These are phyloP conservation scores for Alternaria sp. DNA, from an alignment of 2,329 filamentous ascomycete species.

Conservation along the genomic window DNA sequence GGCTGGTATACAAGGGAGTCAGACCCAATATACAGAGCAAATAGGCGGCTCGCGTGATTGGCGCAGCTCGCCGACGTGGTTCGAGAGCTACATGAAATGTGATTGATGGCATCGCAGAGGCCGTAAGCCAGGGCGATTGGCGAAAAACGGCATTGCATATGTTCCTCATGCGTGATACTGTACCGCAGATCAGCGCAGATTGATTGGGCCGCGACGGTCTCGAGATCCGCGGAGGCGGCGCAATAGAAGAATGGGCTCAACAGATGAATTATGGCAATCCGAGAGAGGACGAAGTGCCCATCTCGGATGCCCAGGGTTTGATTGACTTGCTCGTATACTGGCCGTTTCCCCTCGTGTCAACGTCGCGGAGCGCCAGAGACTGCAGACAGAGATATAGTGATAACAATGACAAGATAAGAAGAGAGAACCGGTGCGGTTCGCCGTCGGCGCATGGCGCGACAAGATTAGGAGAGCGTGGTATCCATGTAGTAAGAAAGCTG, in stretches of 20 bases:
- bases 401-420: slow-evolving; percentile 29
- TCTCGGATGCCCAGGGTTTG: slow-evolving; percentile 37
- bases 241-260: slow-evolving; percentile 27
- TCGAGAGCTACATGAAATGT: slow-evolving; percentile 12
- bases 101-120: slow-evolving; percentile 20
- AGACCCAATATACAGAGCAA: slow-evolving; percentile 31
- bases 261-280: slow-evolving; percentile 28
- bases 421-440: slow-evolving; percentile 16
- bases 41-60: slow-evolving; percentile 16
- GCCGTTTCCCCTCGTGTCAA: slow-evolving; percentile 31
- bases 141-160: slow-evolving; percentile 47
- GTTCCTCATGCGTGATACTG: slow-evolving; percentile 29
- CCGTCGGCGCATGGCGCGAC: slow-evolving; percentile 24
- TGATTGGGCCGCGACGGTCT: slow-evolving; percentile 36
- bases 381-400: slow-evolving; percentile 26
- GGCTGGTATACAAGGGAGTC: slow-evolving; percentile 27
- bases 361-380: slow-evolving; percentile 25
- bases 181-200: slow-evolving; percentile 42
- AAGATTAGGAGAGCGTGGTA: slow-evolving; percentile 29
- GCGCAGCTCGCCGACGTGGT: slow-evolving; percentile 9
- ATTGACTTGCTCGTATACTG: slow-evolving; percentile 47
- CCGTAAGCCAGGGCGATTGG: slow-evolving; percentile 28
- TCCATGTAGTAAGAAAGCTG: slow-evolving; percentile 24
- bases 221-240: slow-evolving; percentile 20
- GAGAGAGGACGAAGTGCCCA: slow-evolving; percentile 27